Conservation (phyloP, 208 protist genomes). For the Trypanosoma melophagium region DNA sequence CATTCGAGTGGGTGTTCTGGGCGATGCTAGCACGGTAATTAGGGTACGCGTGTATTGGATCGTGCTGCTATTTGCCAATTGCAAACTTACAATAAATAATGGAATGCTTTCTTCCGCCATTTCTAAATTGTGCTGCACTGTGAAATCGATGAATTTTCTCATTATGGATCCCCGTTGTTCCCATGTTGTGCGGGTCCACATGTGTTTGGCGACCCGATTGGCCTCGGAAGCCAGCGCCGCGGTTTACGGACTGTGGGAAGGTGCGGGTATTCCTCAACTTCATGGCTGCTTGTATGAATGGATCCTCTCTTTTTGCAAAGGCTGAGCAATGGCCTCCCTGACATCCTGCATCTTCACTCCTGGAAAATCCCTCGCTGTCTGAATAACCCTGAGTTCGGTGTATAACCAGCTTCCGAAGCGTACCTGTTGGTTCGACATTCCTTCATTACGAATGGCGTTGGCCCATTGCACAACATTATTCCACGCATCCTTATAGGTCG, state of each 20-base stretch:
- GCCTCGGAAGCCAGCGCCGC: constrained; percentile 8
- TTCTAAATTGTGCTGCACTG: neutral
- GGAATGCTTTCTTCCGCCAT: neutral
- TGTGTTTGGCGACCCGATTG: neutral
- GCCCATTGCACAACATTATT: too few species aligned
- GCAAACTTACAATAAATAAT: constrained; percentile 17
- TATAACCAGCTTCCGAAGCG: too few species aligned
- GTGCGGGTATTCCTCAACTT: neutral
- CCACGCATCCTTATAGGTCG: too few species aligned
- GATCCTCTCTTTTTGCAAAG: too few species aligned
- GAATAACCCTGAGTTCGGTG: too few species aligned
- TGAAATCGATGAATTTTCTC: neutral
- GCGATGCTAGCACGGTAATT: neutral
- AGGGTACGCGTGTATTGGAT: constrained; percentile 1
- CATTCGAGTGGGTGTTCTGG: neutral
- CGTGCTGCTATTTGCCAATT: constrained; percentile 8
- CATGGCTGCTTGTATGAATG: too few species aligned
- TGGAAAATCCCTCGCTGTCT: too few species aligned
- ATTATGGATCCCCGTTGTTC: constrained; percentile 9
- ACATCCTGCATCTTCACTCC: too few species aligned
- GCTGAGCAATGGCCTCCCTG: too few species aligned
- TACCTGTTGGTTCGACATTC: too few species aligned
- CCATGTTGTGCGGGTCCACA: constrained; percentile 7
- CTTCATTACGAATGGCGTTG: too few species aligned
- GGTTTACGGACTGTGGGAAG: neutral